phyloP scores from a whole-genome alignment of 2,329 filamentous ascomycete genomes.

The Fusarium sp. region DNA sequence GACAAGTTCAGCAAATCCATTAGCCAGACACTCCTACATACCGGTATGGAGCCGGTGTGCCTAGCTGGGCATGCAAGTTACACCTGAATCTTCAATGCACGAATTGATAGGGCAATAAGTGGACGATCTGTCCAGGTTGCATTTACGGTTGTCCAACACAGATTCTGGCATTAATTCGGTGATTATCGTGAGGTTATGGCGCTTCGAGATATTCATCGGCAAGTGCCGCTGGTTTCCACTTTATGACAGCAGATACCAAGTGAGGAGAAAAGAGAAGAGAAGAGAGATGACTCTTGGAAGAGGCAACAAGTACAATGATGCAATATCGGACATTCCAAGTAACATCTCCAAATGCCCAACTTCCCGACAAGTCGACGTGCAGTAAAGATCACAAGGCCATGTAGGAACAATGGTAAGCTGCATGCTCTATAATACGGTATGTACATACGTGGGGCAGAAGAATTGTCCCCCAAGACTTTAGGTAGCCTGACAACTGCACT shows the following conservation, averaged over 20 bases:
- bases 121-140: not conserved
- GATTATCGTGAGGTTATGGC: slow-evolving; percentile 10
- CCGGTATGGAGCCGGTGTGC: not conserved
- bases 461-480: not conserved
- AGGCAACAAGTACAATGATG: not conserved
- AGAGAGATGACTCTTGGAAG: not conserved
- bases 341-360: not conserved
- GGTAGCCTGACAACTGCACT: not conserved
- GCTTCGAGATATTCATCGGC: slow-evolving; percentile 12
- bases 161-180: slow-evolving; percentile 6
- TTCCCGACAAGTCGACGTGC: not conserved
- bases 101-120: not conserved
- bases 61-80: not conserved
- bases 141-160: not conserved
- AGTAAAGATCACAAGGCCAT: slow-evolving; percentile 13
- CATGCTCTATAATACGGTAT: slow-evolving; percentile 34
- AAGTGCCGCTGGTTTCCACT: slow-evolving; percentile 22
- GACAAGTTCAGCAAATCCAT: not conserved
- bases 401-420: slow-evolving; percentile 17
- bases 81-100: not conserved
- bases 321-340: not conserved
- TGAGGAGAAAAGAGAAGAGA: not conserved
- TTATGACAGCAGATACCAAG: slow-evolving; percentile 6
- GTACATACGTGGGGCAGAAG: slow-evolving; percentile 15
- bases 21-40: not conserved